phyloP scores from a whole-genome alignment of 176 grass and related monocot genomes.

The Microstegium vimineum region DNA sequence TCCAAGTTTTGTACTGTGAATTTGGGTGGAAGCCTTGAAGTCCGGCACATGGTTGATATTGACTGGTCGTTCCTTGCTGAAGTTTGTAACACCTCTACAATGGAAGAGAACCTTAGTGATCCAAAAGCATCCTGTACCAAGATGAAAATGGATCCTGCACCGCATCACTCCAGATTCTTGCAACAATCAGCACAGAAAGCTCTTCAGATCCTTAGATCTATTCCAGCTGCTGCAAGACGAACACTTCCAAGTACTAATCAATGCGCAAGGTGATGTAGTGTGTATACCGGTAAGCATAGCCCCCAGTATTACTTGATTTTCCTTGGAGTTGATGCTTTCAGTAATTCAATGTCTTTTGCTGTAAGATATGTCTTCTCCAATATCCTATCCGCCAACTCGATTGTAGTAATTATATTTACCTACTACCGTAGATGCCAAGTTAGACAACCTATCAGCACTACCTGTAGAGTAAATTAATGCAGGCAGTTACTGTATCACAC shows the following conservation, averaged over 20 bases:
- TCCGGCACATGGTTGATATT: conserved; percentile 73
- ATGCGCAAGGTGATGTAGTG: conserved; percentile 51
- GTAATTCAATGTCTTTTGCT: conserved; percentile 11
- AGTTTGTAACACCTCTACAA: conserved; percentile 35
- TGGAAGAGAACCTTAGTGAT: conserved; percentile 22
- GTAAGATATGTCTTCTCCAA: conserved; percentile 10
- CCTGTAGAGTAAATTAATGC: background rate
- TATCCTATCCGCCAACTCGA: background rate
- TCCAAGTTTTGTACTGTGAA: conserved; percentile 53
- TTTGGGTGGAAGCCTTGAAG: conserved; percentile 30
- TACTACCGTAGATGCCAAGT: conserved; percentile 5
- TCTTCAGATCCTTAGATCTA: conserved; percentile 59
- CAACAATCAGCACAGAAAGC: conserved; percentile 54
- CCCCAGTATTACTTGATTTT: background rate
- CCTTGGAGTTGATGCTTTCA: background rate
- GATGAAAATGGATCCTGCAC: conserved; percentile 11
- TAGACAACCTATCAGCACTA: background rate
- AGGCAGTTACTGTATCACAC: background rate
- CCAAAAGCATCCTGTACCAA: conserved; percentile 12
- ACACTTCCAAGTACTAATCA: conserved; percentile 67
- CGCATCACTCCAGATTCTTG: conserved; percentile 47
- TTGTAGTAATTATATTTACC: background rate
- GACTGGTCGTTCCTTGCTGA: conserved; percentile 85
- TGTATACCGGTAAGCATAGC: conserved; percentile 68
- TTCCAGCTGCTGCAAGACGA: conserved; percentile 82